These are phyloP conservation scores for Pythium chondricola DNA, from an alignment of 352 stramenopile genomes.

Conservation along the genomic window DNA sequence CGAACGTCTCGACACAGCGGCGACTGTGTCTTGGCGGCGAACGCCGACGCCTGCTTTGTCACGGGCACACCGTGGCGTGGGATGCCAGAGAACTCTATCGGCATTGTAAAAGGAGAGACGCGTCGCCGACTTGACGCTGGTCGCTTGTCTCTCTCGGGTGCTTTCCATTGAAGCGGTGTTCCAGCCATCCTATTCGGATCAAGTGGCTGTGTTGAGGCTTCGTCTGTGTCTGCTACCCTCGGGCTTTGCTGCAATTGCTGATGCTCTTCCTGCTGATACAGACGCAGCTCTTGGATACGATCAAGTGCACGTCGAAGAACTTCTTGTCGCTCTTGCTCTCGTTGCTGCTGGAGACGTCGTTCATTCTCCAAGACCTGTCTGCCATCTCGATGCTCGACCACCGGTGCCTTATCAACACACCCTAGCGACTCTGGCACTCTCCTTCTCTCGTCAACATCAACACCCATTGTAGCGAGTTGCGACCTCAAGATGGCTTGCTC, in stretches of 20 bases:
- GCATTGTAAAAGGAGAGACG: neutral
- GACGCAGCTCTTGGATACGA: constrained; percentile 35
- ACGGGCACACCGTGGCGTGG: constrained; percentile 41
- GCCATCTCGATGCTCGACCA: too few relatives aligned
- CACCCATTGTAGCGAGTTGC: constrained; percentile 23
- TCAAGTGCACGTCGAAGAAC: constrained; percentile 32
- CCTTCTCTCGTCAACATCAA: neutral
- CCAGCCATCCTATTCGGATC: too few relatives aligned
- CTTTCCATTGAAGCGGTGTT: constrained; percentile 46
- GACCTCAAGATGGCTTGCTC: constrained; percentile 15
- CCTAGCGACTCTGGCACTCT: neutral
- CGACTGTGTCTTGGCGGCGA: constrained; percentile 24
- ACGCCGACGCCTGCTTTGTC: constrained; percentile 35
- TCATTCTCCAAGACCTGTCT: too few relatives aligned
- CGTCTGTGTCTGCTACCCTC: neutral
- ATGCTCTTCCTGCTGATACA: constrained; percentile 11
- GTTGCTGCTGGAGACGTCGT: constrained; percentile 10
- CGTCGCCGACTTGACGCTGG: neutral
- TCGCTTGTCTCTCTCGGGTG: constrained; percentile 13
- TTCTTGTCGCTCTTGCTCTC: constrained; percentile 34
- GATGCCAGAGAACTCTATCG: constrained; percentile 23
- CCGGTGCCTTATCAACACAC: neutral
- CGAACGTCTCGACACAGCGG: constrained; percentile 46
- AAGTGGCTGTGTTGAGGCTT: too few relatives aligned
- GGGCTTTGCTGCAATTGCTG: neutral